Evolutionary conservation across 345 rosid genomes (phyloP).

Genomic region (Brassica carinata): DNA sequence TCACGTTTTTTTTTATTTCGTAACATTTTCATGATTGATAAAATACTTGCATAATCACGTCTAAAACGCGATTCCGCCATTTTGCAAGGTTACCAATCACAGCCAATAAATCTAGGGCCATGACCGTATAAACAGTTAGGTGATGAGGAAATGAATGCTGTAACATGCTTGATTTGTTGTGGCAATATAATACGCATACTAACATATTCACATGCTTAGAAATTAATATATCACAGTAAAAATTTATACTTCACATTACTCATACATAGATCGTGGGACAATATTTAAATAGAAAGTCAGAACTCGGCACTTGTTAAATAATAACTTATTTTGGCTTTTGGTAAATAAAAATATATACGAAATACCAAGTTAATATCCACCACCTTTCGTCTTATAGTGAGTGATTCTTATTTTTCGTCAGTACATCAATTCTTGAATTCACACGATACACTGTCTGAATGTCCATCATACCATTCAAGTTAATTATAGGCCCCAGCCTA

Average conservation of each 20-base stretch:
- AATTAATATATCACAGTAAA: neutral
- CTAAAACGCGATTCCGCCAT: no score
- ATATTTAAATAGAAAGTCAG: neutral
- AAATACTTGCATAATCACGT: no score
- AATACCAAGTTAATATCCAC: neutral
- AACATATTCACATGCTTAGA: constrained; percentile 31
- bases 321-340: neutral
- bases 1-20: no score
- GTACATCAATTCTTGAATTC: neutral
- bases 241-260: neutral
- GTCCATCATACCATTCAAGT: constrained; percentile 14
- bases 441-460: constrained; percentile 18
- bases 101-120: constrained; percentile 23
- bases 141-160: constrained; percentile 27
- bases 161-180: neutral
- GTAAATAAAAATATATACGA: neutral
- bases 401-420: no score
- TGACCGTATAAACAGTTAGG: constrained; percentile 16
- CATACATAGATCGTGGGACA: constrained; percentile 16
- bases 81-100: no score
- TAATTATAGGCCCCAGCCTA: constrained; percentile 21
- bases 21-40: no score
- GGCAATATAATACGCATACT: constrained; percentile 15
- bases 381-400: constrained; percentile 1
- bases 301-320: neutral